phyloP scores from a whole-genome alignment of 2,329 filamentous ascomycete genomes.

The Apiospora phragmitis region DNA sequence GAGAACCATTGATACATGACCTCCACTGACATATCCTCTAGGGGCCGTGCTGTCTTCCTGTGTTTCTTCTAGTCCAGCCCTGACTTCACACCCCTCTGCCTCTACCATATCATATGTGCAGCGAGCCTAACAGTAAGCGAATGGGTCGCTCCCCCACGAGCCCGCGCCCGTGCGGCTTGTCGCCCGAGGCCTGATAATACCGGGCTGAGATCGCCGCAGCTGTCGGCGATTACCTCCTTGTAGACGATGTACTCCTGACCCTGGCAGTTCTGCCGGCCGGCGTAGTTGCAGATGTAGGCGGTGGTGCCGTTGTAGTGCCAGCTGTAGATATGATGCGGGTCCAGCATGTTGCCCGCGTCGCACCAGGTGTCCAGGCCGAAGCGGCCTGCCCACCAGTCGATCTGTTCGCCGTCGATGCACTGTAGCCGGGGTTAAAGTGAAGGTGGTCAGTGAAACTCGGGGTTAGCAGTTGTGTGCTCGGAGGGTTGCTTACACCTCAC shows the following conservation, averaged over 20 bases:
- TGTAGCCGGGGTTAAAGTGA: not conserved
- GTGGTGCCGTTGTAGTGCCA: not conserved
- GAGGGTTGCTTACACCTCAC: not conserved
- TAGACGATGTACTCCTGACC: not conserved
- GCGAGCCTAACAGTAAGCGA: not conserved
- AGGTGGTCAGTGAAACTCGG: not conserved
- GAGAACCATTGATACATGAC: no score
- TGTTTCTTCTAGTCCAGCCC: not conserved
- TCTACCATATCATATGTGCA: not conserved
- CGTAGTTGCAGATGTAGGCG: slow-evolving; percentile 1
- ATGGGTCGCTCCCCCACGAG: not conserved
- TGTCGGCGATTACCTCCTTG: not conserved
- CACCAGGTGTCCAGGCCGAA: not conserved
- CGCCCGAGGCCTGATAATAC: not conserved
- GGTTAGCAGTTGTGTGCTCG: not conserved
- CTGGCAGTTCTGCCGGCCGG: not conserved
- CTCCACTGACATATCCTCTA: not conserved
- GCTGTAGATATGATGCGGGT: not conserved
- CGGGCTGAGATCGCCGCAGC: not conserved
- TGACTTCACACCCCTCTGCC: no score
- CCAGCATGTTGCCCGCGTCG: not conserved
- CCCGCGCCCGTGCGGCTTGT: not conserved
- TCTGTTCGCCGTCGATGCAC: not conserved
- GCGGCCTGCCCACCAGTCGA: not conserved
- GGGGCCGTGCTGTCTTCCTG: no score